Evolutionary conservation across 2,329 filamentous ascomycete genomes (phyloP).

Genomic region (Fonsecaea erecta): DNA sequence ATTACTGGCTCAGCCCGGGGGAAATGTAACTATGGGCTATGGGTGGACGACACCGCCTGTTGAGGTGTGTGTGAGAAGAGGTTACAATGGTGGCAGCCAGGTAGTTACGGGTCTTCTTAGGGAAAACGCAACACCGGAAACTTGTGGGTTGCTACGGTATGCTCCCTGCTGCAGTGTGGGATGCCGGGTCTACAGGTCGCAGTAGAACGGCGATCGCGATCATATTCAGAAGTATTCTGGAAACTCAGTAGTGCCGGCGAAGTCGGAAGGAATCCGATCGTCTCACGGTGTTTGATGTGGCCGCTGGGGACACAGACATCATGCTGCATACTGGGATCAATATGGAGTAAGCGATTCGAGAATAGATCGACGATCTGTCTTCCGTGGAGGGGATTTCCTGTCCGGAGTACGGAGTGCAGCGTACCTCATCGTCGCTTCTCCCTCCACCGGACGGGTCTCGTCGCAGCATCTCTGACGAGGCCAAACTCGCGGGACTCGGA

Average conservation of each 20-base stretch:
- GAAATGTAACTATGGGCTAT: background rate
- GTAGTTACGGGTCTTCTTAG: background rate
- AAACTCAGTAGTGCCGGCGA: background rate
- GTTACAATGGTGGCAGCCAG: no score
- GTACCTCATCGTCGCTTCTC: no score
- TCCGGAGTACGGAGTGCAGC: no score
- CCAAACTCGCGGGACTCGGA: background rate
- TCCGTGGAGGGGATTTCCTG: no score
- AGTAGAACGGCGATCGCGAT: background rate
- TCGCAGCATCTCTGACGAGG: no score
- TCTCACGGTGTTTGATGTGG: background rate
- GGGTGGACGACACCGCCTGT: background rate
- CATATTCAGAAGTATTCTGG: background rate
- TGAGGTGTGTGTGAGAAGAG: background rate
- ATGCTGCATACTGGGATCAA: background rate
- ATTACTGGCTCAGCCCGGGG: background rate
- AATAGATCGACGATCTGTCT: background rate
- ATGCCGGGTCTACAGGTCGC: background rate
- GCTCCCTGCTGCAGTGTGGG: background rate
- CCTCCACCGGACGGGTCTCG: no score
- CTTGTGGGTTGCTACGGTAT: background rate
- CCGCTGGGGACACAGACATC: background rate
- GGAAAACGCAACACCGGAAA: background rate
- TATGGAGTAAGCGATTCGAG: background rate
- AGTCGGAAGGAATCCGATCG: background rate